Conservation (phyloP, 176 grass and related monocot species). For the Ensete glaucum region DNA sequence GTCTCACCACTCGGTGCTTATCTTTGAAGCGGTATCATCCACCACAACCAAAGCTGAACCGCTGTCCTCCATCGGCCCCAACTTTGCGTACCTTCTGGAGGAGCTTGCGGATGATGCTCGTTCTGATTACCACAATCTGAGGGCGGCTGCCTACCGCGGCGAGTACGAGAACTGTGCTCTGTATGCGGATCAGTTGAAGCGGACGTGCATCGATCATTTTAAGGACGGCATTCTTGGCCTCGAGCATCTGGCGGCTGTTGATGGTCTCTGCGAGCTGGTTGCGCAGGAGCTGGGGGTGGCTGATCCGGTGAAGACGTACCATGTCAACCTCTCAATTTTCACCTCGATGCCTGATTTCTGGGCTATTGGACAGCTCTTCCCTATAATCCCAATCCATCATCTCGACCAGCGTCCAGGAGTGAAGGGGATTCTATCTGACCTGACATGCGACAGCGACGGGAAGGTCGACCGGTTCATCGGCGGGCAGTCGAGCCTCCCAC, state of each 20-base stretch:
- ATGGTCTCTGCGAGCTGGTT: slow-evolving; percentile 7
- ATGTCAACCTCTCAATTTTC: slow-evolving; percentile 11
- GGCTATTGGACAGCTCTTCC: slow-evolving; percentile 19
- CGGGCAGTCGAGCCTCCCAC: background rate
- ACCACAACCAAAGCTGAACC: background rate
- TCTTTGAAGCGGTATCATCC: slow-evolving; percentile 12
- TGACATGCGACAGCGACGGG: slow-evolving; percentile 22
- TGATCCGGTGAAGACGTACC: slow-evolving; percentile 10
- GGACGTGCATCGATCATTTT: slow-evolving; percentile 8
- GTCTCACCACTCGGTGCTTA: slow-evolving; percentile 15
- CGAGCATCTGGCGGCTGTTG: slow-evolving; percentile 16
- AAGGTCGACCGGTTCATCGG: slow-evolving; percentile 16
- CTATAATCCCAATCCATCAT: slow-evolving; percentile 16
- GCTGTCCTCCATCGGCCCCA: background rate
- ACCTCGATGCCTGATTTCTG: slow-evolving; percentile 16
- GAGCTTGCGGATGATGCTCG: slow-evolving; percentile 3
- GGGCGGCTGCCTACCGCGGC: background rate
- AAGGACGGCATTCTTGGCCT: slow-evolving; percentile 1
- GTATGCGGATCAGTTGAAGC: slow-evolving; percentile 17
- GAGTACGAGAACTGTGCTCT: slow-evolving; percentile 8
- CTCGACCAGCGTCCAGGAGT: slow-evolving; percentile 8
- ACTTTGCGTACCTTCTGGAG: background rate
- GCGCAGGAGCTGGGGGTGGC: background rate
- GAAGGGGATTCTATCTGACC: slow-evolving; percentile 1
- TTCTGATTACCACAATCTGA: background rate